Evolutionary conservation across 2,329 filamentous ascomycete genomes (phyloP), one percentile per base, ranked within the genome.

Genomic region (Trichothecium roseum): DNA sequence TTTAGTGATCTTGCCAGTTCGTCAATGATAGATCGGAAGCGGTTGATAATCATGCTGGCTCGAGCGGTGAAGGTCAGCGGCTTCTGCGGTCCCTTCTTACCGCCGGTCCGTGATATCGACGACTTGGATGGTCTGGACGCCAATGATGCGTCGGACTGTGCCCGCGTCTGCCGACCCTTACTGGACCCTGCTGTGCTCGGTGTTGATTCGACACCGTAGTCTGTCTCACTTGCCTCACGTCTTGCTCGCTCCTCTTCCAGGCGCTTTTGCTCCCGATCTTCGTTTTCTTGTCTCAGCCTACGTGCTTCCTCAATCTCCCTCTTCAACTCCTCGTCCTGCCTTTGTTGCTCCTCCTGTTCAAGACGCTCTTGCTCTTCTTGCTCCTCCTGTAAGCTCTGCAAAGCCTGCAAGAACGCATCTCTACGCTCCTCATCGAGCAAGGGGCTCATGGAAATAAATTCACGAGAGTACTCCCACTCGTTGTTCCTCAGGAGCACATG

Each of bases 391-490:
- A 96, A 65, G 36, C 77, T 81, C 53, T 93, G 78, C 13, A 96
- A 67, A 4, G 88, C 89, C 47, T 89, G 81, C 13, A 94, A 62
- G 55, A 96, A 95, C 1, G 84, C 80, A 48, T 96, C 86, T 42
- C 85, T 78, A 30, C 85, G 76, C 62, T 96, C 91, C 35, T 95
- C 89, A 54, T 96, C 89, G 2, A 98, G 70, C 18, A 94, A 77
- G 32, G 89, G 79, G 55, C 80, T 91, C 51, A 86, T 76, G 49
- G 71, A 77, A 51, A 96, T 93, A 56, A 96, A 96, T 47, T 94
- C 84, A 40, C 78, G 75, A 4, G 91, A 86, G 49, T 95, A 95
- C 39, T 94, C 85, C 91, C 91, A 98, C 60, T 96, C 87, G 37
- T 85, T 79, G 48, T 95, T 96, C 36, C 86, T 74, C 5, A 89